Conservation (phyloP, 2,329 filamentous ascomycete genomes). For the Penicillium sp. region DNA sequence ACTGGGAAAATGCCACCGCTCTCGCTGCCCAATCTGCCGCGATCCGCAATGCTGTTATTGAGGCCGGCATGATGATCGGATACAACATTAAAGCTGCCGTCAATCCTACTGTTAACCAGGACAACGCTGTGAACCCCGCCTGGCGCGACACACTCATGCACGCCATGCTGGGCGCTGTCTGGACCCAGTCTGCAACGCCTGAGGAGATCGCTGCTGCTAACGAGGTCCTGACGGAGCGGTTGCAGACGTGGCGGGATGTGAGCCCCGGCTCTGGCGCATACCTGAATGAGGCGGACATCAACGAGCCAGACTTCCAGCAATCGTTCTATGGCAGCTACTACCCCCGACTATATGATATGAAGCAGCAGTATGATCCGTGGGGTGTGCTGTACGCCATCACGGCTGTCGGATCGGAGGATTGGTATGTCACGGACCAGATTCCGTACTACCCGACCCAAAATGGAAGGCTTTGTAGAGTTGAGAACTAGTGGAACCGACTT, state of each 20-base stretch:
- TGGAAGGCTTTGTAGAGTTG: slow-evolving; percentile 1
- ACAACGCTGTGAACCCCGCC: slow-evolving; percentile 40
- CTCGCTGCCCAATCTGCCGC: not conserved
- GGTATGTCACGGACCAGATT: slow-evolving; percentile 20
- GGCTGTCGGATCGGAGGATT: slow-evolving; percentile 38
- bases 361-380: slow-evolving; percentile 41
- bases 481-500: not conserved
- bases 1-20: slow-evolving; percentile 1
- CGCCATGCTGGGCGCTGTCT: slow-evolving; percentile 33
- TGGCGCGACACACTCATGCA: slow-evolving; percentile 36
- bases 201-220: slow-evolving; percentile 34
- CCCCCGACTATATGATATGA: slow-evolving; percentile 30
- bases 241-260: slow-evolving; percentile 4
- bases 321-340: slow-evolving; percentile 45
- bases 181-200: slow-evolving; percentile 37
- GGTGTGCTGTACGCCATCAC: slow-evolving; percentile 40
- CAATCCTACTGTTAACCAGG: slow-evolving; percentile 4
- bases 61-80: not conserved
- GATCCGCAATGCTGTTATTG: not conserved
- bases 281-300: slow-evolving; percentile 41
- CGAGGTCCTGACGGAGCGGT: slow-evolving; percentile 31
- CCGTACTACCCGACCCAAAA: slow-evolving; percentile 5
- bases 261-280: slow-evolving; percentile 31
- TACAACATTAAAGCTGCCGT: slow-evolving; percentile 6
- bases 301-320: slow-evolving; percentile 38